These are phyloP conservation scores for Podospora didyma DNA, from an alignment of 495 filamentous ascomycete genomes.

Conservation along the genomic window DNA sequence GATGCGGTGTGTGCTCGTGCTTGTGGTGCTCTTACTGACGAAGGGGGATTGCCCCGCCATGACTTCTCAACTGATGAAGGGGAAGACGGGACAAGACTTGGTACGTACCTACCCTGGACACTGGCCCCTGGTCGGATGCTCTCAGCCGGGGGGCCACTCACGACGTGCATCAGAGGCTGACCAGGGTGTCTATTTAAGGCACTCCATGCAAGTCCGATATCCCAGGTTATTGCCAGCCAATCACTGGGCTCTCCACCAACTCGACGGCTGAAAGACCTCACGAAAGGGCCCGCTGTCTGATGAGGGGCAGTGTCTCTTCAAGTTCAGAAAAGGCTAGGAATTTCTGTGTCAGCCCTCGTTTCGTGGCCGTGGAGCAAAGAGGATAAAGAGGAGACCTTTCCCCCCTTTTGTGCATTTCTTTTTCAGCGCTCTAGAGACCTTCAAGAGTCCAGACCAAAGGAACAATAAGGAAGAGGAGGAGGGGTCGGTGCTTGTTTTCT, in stretches of 20 bases:
- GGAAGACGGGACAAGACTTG: not conserved
- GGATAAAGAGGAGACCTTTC: not conserved
- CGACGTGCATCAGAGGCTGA: conserved; percentile 11
- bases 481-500: conserved; percentile 4
- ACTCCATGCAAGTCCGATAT: conserved; percentile 13
- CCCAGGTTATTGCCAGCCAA: not conserved
- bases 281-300: not conserved
- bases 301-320: not conserved
- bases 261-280: not conserved
- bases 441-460: too few species aligned
- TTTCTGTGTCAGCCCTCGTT: not conserved
- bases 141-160: conserved; percentile 10
- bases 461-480: too few species aligned
- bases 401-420: too few species aligned
- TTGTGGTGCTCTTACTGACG: too few species aligned
- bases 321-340: not conserved
- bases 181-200: conserved; percentile 23
- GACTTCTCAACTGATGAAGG: not conserved
- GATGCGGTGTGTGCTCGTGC: too few species aligned
- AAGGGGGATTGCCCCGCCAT: not conserved
- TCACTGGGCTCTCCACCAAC: not conserved
- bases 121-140: conserved; percentile 5
- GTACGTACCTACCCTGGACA: not conserved
- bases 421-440: too few species aligned
- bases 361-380: not conserved